phyloP scores from a whole-genome alignment of 768 basidiomycete genomes.

The Punctularia strigosozonata region DNA sequence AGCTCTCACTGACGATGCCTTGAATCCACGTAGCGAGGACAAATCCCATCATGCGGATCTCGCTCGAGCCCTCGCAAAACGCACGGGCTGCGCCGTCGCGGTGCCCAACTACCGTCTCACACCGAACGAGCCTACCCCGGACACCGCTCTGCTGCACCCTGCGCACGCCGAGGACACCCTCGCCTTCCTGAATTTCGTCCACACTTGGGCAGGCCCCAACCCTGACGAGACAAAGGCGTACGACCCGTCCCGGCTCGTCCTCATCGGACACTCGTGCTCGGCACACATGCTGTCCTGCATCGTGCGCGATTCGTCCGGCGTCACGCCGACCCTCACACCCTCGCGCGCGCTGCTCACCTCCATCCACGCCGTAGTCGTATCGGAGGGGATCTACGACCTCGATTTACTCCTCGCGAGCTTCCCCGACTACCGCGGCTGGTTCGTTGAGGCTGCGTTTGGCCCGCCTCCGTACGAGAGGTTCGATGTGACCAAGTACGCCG shows the following conservation, averaged over 20 bases:
- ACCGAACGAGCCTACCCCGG: constrained; percentile 24
- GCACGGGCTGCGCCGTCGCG: constrained; percentile 45
- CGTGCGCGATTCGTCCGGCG: constrained; percentile 39
- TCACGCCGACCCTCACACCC: constrained; percentile 35
- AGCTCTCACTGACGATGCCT: neutral
- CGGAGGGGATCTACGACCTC: constrained; percentile 74
- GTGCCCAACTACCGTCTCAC: constrained; percentile 77
- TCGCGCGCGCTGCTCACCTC: constrained; percentile 26
- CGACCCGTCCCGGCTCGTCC: constrained; percentile 32
- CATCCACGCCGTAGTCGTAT: constrained; percentile 44
- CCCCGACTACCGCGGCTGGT: constrained; percentile 59
- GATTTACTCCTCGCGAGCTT: constrained; percentile 51
- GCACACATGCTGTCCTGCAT: constrained; percentile 73
- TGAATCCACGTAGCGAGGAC: constrained; percentile 43
- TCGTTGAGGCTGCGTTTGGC: constrained; percentile 57
- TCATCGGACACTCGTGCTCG: constrained; percentile 73
- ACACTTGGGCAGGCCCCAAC: constrained; percentile 29
- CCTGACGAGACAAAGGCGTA: constrained; percentile 15
- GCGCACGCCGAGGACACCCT: constrained; percentile 59
- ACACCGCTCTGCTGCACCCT: constrained; percentile 45
- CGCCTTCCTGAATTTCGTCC: constrained; percentile 46
- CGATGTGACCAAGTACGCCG: constrained; percentile 30
- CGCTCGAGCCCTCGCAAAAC: constrained; percentile 37
- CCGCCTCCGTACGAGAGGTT: constrained; percentile 33
- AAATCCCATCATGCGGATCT: constrained; percentile 46